A percentile compares a stretch with the other conserved stretches of the same genome.
Evolutionary conservation across 2,329 filamentous ascomycete species (phyloP).

Genomic region (Fusarium subtropicale): DNA sequence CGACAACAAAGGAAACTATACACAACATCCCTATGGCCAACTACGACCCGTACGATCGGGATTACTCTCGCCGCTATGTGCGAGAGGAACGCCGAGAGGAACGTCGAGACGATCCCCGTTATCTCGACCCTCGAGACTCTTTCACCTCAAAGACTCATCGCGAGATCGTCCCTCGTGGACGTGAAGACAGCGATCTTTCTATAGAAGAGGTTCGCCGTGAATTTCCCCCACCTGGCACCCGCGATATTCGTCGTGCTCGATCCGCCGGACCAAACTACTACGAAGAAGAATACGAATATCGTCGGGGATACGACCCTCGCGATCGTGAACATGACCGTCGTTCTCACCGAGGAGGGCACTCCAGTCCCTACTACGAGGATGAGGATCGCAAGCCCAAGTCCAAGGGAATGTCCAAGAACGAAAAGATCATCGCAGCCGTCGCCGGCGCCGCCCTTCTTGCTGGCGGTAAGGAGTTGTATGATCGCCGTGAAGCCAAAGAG

Average conservation of each 20-base stretch:
- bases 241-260: slow-evolving; percentile 69
- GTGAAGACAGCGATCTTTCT: slow-evolving; percentile 79
- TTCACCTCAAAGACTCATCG: slow-evolving; percentile 60
- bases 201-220: slow-evolving; percentile 87
- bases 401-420: slow-evolving; percentile 67
- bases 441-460: slow-evolving; percentile 73
- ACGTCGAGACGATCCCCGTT: slow-evolving; percentile 64
- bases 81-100: slow-evolving; percentile 67
- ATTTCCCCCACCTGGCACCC: slow-evolving; percentile 76
- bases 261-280: slow-evolving; percentile 72
- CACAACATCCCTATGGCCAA: slow-evolving; percentile 52
- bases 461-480: slow-evolving; percentile 74
- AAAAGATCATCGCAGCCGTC: slow-evolving; percentile 75
- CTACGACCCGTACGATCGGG: slow-evolving; percentile 67
- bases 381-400: slow-evolving; percentile 64
- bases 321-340: slow-evolving; percentile 58
- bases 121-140: slow-evolving; percentile 64
- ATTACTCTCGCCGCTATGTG: slow-evolving; percentile 64
- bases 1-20: slow-evolving; percentile 7
- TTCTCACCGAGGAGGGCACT: slow-evolving; percentile 60
- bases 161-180: slow-evolving; percentile 68
- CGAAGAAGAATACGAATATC: slow-evolving; percentile 64
- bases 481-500: slow-evolving; percentile 68
- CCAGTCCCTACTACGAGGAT: slow-evolving; percentile 66
- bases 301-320: slow-evolving; percentile 62